phyloP scores from a whole-genome alignment of 306 rosid genomes.

The Vachellia pachyceras region DNA sequence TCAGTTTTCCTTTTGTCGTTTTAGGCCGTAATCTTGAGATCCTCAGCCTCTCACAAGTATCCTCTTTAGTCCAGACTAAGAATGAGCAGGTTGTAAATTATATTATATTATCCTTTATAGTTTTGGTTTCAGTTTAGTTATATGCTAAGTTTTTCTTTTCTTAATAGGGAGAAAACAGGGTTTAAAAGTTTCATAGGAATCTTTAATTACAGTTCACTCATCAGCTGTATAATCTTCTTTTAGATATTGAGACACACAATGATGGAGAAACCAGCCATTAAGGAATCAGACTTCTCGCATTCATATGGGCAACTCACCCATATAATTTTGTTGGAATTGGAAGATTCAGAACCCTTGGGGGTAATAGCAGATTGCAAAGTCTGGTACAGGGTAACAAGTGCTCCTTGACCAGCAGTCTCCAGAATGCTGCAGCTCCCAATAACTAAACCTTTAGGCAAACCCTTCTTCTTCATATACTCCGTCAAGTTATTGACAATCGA shows the following conservation, averaged over 20 bases:
- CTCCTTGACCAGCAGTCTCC: conserved; percentile 95
- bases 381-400: conserved; percentile 57
- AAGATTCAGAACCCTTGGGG: conserved; percentile 59
- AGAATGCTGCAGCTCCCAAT: conserved; percentile 88
- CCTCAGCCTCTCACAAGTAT: conserved; percentile 18
- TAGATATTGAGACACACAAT: conserved; percentile 1
- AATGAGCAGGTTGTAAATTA: neutral
- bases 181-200: conserved; percentile 11
- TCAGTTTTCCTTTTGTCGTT: no score
- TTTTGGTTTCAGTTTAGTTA: conserved; percentile 14
- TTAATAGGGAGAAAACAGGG: neutral
- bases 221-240: neutral
- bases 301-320: conserved; percentile 64
- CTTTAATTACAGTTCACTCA: neutral
- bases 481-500: conserved; percentile 58
- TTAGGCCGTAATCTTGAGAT: neutral
- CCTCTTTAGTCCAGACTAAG: conserved; percentile 1
- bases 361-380: conserved; percentile 68
- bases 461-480: conserved; percentile 74
- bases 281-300: neutral
- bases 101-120: neutral
- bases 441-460: conserved; percentile 77
- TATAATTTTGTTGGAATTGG: conserved; percentile 60
- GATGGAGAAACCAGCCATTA: conserved; percentile 1
- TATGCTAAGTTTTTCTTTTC: neutral